Percentiles rank a stretch among this genome's conserved stretches.
Evolutionary conservation across 345 rosid species (phyloP).

Genomic region (Garcia nutans): DNA sequence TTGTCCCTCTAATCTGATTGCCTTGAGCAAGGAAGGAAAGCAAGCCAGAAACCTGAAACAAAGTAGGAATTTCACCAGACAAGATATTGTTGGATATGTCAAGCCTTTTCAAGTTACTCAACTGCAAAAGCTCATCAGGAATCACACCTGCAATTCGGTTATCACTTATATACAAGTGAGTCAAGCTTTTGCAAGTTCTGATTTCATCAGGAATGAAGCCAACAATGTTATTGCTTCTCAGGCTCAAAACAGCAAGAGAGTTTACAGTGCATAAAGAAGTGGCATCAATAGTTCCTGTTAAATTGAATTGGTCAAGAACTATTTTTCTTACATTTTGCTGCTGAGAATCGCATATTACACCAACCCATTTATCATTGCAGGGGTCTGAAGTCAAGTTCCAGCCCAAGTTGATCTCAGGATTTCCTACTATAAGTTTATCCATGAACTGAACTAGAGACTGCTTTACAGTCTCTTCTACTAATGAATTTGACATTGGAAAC

Average conservation of each 20-base stretch:
- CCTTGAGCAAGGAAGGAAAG: slow-evolving; percentile 41
- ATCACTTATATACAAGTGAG: slow-evolving; percentile 41
- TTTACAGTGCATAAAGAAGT: slow-evolving; percentile 31
- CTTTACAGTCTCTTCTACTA: slow-evolving; percentile 35
- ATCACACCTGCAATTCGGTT: slow-evolving; percentile 43
- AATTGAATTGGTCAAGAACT: slow-evolving; percentile 39
- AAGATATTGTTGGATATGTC: slow-evolving; percentile 42
- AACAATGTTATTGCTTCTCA: slow-evolving; percentile 33
- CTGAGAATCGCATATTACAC: slow-evolving; percentile 33
- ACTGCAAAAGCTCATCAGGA: slow-evolving; percentile 36
- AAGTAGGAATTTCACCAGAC: slow-evolving; percentile 36
- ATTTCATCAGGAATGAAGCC: slow-evolving; percentile 41
- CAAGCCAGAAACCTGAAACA: slow-evolving; percentile 40
- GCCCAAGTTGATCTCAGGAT: slow-evolving; percentile 34
- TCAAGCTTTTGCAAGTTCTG: slow-evolving; percentile 38
- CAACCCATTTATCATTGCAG: slow-evolving; percentile 45
- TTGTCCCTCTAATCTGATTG: slow-evolving; percentile 40
- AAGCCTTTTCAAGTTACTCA: slow-evolving; percentile 47
- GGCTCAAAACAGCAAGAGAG: slow-evolving; percentile 45
- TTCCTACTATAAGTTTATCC: slow-evolving; percentile 42
- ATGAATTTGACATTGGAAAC: slow-evolving; percentile 20
- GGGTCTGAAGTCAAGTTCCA: slow-evolving; percentile 58
- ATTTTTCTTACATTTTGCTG: slow-evolving; percentile 33
- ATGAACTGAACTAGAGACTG: slow-evolving; percentile 43
- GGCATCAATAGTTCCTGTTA: slow-evolving; percentile 39